Evolutionary conservation across 768 basidiomycete genomes (phyloP).

Genomic region (Lactarius akahatsu): DNA sequence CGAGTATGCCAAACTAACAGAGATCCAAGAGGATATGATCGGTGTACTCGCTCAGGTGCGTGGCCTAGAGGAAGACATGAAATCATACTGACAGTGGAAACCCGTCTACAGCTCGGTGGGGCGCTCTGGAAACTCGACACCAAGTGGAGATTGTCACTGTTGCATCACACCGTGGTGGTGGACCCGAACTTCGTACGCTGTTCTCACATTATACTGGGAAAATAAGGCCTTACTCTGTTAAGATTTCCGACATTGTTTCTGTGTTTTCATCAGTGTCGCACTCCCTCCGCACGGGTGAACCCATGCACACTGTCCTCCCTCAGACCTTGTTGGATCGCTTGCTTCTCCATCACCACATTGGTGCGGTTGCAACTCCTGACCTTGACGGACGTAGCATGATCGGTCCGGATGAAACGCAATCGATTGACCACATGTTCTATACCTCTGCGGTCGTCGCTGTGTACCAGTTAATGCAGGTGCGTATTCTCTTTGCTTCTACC

Average conservation of each 20-base stretch:
- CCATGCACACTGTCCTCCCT: constrained; percentile 28
- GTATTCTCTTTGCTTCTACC: neutral
- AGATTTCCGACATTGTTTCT: constrained; percentile 47
- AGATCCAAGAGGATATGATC: constrained; percentile 45
- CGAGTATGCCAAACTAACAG: constrained; percentile 46
- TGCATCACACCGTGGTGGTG: constrained; percentile 48
- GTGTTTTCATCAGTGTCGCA: constrained; percentile 33
- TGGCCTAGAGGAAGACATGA: constrained; percentile 6
- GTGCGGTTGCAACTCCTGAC: neutral
- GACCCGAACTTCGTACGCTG: constrained; percentile 52
- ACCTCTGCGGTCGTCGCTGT: constrained; percentile 22
- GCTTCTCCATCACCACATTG: constrained; percentile 14
- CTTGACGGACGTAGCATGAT: constrained; percentile 9
- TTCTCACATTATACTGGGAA: neutral
- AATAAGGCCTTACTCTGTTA: constrained; percentile 4
- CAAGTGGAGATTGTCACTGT: constrained; percentile 41
- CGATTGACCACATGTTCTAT: constrained; percentile 25
- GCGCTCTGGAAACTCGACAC: constrained; percentile 46
- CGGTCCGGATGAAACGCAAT: constrained; percentile 20
- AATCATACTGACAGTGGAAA: constrained; percentile 6
- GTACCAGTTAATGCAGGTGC: constrained; percentile 22
- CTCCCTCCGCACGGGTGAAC: constrained; percentile 25
- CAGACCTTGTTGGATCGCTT: constrained; percentile 26
- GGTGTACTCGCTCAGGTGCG: constrained; percentile 40
- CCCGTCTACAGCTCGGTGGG: constrained; percentile 38